A percentile compares a stretch with the other conserved stretches of the same genome.
Evolutionary conservation across 2,329 filamentous ascomycete genomes (phyloP).

Genomic region (Trichoderma citrinoviride): DNA sequence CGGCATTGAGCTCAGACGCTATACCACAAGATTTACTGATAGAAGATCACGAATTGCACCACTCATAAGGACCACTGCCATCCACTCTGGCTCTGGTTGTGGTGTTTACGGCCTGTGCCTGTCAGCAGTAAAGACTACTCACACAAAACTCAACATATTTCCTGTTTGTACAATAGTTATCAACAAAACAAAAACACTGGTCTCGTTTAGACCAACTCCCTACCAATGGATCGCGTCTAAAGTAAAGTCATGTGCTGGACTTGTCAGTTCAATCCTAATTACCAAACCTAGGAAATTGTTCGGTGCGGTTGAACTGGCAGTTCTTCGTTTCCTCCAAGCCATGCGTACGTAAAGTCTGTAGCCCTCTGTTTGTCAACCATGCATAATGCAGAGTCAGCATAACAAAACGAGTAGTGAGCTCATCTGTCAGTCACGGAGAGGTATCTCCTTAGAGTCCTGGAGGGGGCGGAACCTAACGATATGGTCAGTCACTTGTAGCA

Average conservation of each 20-base stretch:
- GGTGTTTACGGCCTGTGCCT: constrained; percentile 20
- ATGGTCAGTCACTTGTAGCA: neutral
- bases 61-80: neutral
- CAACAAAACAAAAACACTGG: constrained; percentile 18
- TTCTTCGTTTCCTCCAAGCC: constrained; percentile 20
- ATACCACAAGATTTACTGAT: neutral
- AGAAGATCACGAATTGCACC: neutral
- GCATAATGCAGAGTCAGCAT: constrained; percentile 22
- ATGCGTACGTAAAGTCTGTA: constrained; percentile 14
- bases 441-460: constrained; percentile 46
- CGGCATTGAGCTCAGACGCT: neutral
- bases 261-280: constrained; percentile 19
- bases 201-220: constrained; percentile 14
- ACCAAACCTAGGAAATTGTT: constrained; percentile 18
- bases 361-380: constrained; percentile 23
- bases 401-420: constrained; percentile 21
- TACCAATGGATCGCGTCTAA: constrained; percentile 20
- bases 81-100: neutral
- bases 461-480: constrained; percentile 52
- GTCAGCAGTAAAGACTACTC: constrained; percentile 22
- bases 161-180: constrained; percentile 16
- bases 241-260: constrained; percentile 19
- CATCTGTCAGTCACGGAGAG: constrained; percentile 19
- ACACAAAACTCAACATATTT: constrained; percentile 13
- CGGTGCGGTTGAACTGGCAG: constrained; percentile 9